Conservation (phyloP, 306 rosid species). For the Malus sylvestris region DNA sequence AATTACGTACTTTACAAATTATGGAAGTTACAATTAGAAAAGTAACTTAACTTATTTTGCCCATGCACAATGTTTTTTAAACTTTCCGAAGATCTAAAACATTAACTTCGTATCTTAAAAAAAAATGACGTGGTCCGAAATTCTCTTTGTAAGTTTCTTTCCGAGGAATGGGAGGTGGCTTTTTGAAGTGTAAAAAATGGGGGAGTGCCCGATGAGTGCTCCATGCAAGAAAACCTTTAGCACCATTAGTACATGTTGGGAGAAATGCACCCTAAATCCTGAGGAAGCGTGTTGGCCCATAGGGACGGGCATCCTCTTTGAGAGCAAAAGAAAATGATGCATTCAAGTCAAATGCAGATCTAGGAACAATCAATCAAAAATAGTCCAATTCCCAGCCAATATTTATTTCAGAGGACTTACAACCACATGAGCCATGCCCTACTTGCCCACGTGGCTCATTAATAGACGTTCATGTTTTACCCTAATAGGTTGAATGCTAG, state of each 20-base stretch:
- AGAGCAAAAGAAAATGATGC: conserved; percentile 15
- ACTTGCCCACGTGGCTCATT: conserved; percentile 5
- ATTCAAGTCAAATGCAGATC: conserved; percentile 50
- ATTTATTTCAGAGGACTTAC: background rate
- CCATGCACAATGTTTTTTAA: background rate
- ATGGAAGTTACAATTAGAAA: too few species aligned
- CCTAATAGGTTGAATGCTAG: background rate
- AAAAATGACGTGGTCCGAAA: background rate
- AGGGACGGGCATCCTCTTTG: conserved; percentile 44
- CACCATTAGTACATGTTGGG: conserved; percentile 18
- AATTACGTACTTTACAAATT: too few species aligned
- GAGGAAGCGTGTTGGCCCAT: conserved; percentile 47
- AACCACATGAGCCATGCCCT: background rate
- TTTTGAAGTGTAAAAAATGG: background rate
- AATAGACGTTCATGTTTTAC: background rate
- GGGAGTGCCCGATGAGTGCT: background rate
- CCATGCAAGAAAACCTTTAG: background rate
- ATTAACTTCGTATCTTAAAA: background rate
- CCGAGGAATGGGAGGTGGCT: background rate
- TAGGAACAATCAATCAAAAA: conserved; percentile 57
- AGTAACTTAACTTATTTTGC: background rate
- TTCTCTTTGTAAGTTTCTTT: background rate
- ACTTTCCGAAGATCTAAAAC: background rate
- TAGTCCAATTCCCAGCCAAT: conserved; percentile 21
- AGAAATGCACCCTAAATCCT: conserved; percentile 24